Base-by-base conservation (phyloP, 305 asterid species). In the Fraxinus albicans region DNA sequence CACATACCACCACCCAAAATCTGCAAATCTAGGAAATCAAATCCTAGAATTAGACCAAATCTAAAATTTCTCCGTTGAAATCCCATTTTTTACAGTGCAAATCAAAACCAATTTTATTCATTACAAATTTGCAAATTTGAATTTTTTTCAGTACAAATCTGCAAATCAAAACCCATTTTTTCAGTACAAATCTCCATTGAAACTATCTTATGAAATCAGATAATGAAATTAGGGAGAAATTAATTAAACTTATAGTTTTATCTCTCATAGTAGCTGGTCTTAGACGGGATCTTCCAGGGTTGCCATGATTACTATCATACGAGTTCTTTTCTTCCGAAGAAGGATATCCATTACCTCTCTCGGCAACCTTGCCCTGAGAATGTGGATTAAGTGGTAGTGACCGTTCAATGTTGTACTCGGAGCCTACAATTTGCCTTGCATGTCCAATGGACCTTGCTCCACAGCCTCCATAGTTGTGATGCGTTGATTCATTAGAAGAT, bases 361-460 rank as follows among this genome's bases (percentile, higher is more conserved):
- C 93, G 4, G 33, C 2, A 50, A 55, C 83, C 63, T 84, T 87
- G 1, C 77, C 84, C 69, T 86, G 91, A 63, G 85, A 83, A 44
- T 80, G 90, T 0, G 90, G 92, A 78, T 89, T 92, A 78, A 85
- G 90, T 17, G 92, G 90, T n/a, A n/a, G n/a, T 17, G 92, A 86
- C 23, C 81, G 81, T 17, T 90, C 91, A 65, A 84, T 82, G 88
- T 90, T 85, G 6, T 80, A 80, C n/a, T 90, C 92, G 1, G 90
- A 86, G 42, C 88, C 91, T 1, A 17, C 73, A 82, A 86, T 88
- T 74, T 86, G 79, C 86, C 88, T 85, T 19, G 90, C 77, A 19
- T 89, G 40, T 21, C 89, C 88, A 63, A 83, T 87, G 13, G 87
- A 73, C 83, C 84, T 87, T 76, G 84, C 85, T 27, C 83, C 92